Evolutionary conservation across 257 asterid genomes (phyloP).

Genomic region (Rhazya stricta): DNA sequence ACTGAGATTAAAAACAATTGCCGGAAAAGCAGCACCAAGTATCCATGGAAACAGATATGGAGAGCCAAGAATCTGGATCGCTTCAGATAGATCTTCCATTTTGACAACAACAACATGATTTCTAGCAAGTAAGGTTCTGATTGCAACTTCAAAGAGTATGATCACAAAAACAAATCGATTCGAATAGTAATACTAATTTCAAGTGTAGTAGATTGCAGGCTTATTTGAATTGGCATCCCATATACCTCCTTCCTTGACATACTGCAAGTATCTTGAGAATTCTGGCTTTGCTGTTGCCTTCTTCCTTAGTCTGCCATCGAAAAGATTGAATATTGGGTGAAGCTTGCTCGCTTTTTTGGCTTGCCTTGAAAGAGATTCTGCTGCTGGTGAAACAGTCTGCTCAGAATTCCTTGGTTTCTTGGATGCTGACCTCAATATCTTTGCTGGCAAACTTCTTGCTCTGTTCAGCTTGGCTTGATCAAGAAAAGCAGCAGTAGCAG

Average conservation of each 20-base stretch:
- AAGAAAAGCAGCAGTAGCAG: background rate
- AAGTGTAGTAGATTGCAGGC: slow-evolving; percentile 9
- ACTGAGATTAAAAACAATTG: too few species aligned
- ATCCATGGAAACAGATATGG: too few species aligned
- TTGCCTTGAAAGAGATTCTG: slow-evolving; percentile 19
- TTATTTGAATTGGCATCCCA: slow-evolving; percentile 25
- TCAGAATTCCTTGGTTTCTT: slow-evolving; percentile 1
- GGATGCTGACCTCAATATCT: slow-evolving; percentile 21
- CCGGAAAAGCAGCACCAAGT: too few species aligned
- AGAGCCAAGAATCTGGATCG: background rate
- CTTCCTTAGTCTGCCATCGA: slow-evolving; percentile 30
- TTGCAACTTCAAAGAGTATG: too few species aligned
- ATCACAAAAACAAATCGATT: too few species aligned
- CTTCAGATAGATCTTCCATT: too few species aligned
- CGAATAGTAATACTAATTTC: background rate
- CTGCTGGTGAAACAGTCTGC: background rate
- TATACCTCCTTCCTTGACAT: slow-evolving; percentile 63
- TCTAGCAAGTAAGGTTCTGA: too few species aligned
- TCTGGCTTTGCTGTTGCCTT: slow-evolving; percentile 67
- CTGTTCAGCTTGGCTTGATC: slow-evolving; percentile 35
- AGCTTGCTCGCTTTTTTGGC: slow-evolving; percentile 41
- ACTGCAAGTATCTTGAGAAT: slow-evolving; percentile 67
- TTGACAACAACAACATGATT: background rate
- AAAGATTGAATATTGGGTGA: slow-evolving; percentile 28
- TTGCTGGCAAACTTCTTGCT: slow-evolving; percentile 42